phyloP scores from a whole-genome alignment of 306 rosid species.

The Aeschynomene evenia region DNA sequence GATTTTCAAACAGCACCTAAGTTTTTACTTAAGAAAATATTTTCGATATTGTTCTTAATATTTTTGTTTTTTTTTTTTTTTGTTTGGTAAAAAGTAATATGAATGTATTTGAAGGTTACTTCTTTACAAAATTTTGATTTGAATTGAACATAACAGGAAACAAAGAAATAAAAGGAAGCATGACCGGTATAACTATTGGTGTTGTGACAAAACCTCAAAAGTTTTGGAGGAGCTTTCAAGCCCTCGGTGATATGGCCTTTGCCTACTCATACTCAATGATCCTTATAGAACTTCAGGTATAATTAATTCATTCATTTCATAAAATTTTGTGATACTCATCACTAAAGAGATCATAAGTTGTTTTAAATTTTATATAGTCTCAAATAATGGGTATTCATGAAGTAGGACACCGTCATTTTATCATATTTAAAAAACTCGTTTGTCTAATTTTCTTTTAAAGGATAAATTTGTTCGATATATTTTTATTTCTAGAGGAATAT shows the following conservation, averaged over 20 bases:
- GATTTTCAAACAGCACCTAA: no score
- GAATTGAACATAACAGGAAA: constrained; percentile 25
- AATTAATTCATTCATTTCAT: neutral
- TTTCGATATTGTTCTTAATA: no score
- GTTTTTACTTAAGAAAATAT: no score
- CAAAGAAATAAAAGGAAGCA: constrained; percentile 33
- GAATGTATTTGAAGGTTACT: neutral
- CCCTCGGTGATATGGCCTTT: constrained; percentile 53
- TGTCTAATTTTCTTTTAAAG: no score
- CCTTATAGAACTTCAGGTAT: constrained; percentile 53
- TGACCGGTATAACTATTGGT: constrained; percentile 42
- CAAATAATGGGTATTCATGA: neutral
- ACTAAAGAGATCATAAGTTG: no score
- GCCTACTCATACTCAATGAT: constrained; percentile 52
- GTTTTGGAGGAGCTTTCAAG: constrained; percentile 45
- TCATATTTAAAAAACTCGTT: no score
- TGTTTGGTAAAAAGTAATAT: no score
- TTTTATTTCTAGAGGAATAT: no score
- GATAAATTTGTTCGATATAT: no score
- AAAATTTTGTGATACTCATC: neutral
- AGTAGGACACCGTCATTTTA: constrained; percentile 52
- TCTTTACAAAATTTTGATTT: constrained; percentile 14
- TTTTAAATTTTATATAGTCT: neutral
- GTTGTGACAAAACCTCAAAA: constrained; percentile 32
- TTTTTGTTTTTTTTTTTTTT: neutral